Evolutionary conservation across 2,329 filamentous ascomycete species (phyloP), one percentile per base, ranked within the genome.

Genomic region (Diplodia seriata): DNA sequence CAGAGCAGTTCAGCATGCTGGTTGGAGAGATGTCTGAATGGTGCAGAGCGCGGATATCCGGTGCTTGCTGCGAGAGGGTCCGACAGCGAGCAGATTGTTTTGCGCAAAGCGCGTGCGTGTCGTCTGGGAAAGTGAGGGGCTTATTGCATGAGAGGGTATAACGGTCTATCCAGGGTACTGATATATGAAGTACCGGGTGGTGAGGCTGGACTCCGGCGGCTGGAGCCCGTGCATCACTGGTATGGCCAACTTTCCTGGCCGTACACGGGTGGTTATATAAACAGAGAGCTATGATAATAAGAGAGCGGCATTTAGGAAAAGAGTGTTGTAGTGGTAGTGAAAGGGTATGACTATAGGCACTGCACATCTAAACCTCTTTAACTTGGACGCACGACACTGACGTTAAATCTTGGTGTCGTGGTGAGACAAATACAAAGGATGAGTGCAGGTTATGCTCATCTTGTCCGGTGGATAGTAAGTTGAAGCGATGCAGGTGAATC

Each of bases 21-120:
- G 62, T 20, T 66, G 50, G 51, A 66, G 47, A 12, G 59, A 51
- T 12, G 31, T 63, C 47, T 63, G 23, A 63, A 20, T 31, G 26
- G 31, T 1, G 18, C 36, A 14, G 54, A 26, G 33, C 33, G 23
- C 15, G 11, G 20, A 18, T 20, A 38, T 11, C 36, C 36, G 11
- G 8, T 38, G 1, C 8, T 20, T 20, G 18, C 43, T 20, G 11
- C 8, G 18, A 11, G 18, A 47, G 8, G 43, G 20, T 11, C 9
- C 43, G 7, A 11, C 14, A 20, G 3, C n/a, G 43, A 47, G n/a
- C 43, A n/a, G 43, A 47, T 47, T 47, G 43, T 4, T 20, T 47
- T 47, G 43, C n/a, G n/a, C n/a, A 47, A n/a, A 47, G 43, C 18
- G 43, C n/a, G 43, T 14, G n/a, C 43, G 40, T 20, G 9, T 20